phyloP scores from a whole-genome alignment of 2,329 filamentous ascomycete species.

The Colletotrichum lentis region DNA sequence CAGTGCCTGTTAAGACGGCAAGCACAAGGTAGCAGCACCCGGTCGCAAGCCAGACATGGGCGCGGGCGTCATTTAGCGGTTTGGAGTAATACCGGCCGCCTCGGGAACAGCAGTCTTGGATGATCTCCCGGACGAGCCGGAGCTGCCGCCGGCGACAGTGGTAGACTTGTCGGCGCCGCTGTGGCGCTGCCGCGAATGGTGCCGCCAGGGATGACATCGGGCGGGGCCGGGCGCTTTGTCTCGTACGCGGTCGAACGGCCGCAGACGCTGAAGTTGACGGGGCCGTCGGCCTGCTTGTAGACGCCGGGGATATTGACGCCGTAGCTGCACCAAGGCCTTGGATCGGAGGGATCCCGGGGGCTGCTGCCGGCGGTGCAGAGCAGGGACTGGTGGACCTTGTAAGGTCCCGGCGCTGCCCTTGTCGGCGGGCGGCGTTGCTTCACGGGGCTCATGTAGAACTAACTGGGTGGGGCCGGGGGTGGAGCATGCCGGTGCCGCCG shows the following conservation, averaged over 20 bases:
- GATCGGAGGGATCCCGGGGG: too few species aligned
- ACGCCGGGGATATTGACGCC: slow-evolving; percentile 53
- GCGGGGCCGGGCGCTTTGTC: slow-evolving; percentile 8
- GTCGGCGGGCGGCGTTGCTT: slow-evolving; percentile 38
- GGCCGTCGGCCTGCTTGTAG: slow-evolving; percentile 35
- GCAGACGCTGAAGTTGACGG: slow-evolving; percentile 31
- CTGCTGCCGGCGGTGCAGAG: slow-evolving; percentile 32
- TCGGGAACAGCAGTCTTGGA: slow-evolving; percentile 1
- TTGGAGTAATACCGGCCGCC: neutral
- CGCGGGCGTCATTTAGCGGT: neutral
- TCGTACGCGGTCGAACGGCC: slow-evolving; percentile 13
- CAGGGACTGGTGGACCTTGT: slow-evolving; percentile 41
- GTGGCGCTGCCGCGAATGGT: slow-evolving; percentile 34
- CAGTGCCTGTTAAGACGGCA: neutral
- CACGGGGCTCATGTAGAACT: slow-evolving; percentile 38
- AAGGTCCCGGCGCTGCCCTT: slow-evolving; percentile 40
- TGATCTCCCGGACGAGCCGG: neutral
- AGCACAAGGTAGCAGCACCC: neutral
- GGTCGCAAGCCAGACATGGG: neutral
- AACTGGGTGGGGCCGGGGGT: slow-evolving; percentile 40
- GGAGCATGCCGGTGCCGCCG: slow-evolving; percentile 36
- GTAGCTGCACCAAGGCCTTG: too few species aligned
- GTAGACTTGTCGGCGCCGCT: slow-evolving; percentile 23
- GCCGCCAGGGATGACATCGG: slow-evolving; percentile 31
- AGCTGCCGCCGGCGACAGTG: slow-evolving; percentile 3